These are phyloP conservation scores for Nicotiana otophora DNA, from an alignment of 257 asterid species.

Conservation along the genomic window DNA sequence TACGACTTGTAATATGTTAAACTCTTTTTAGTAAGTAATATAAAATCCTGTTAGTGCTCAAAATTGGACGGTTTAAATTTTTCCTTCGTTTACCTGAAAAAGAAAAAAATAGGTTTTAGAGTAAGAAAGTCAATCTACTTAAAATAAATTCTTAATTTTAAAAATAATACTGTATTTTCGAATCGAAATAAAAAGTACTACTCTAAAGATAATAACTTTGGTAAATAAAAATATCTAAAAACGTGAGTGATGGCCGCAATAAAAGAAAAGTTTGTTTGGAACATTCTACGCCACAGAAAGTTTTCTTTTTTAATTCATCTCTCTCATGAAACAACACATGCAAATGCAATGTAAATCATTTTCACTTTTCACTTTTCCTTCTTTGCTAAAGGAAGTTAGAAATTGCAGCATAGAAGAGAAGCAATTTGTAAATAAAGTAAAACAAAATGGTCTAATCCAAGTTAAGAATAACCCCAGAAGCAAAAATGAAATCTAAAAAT, in stretches of 20 bases:
- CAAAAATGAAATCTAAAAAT: slow-evolving; percentile 6
- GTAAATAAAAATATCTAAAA: not conserved
- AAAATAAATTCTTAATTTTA: too few relatives aligned
- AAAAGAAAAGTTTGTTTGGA: not conserved
- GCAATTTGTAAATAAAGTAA: too few relatives aligned
- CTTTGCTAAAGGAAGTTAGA: not conserved
- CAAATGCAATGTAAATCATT: not conserved
- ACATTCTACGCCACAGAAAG: not conserved
- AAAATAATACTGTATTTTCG: too few relatives aligned
- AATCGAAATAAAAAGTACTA: too few relatives aligned
- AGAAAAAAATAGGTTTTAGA: too few relatives aligned
- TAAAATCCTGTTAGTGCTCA: too few relatives aligned
- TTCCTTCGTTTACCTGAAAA: too few relatives aligned
- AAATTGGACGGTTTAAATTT: too few relatives aligned
- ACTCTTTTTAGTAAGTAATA: too few relatives aligned
- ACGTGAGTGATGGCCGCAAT: not conserved
- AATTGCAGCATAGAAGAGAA: not conserved
- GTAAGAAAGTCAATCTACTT: too few relatives aligned
- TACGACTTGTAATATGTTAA: too few relatives aligned
- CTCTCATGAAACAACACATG: not conserved
- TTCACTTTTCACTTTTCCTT: not conserved
- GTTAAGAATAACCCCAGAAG: not conserved
- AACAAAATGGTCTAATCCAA: not conserved
- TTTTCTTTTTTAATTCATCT: not conserved
- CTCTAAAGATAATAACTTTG: too few relatives aligned